A percentile compares a stretch with the other conserved stretches of the same genome.
Conservation (phyloP, 208 protist species). For the Porcisia hertigi region DNA sequence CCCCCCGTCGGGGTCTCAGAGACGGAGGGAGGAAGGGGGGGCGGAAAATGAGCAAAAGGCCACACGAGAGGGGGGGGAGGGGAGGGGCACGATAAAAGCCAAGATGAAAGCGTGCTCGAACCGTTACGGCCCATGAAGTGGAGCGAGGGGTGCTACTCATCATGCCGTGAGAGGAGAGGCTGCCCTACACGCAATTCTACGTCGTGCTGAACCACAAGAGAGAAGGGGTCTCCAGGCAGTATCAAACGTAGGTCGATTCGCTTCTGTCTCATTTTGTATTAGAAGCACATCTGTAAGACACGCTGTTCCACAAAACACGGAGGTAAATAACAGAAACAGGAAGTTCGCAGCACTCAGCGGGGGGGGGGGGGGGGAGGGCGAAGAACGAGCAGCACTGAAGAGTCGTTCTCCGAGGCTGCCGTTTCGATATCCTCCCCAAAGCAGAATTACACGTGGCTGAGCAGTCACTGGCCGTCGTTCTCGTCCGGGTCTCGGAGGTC, state of each 20-base stretch:
- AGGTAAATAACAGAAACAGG: neutral
- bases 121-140: neutral
- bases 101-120: neutral
- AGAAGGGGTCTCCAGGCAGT: neutral
- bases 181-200: neutral
- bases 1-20: neutral
- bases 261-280: neutral
- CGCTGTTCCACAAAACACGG: neutral
- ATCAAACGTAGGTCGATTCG: neutral
- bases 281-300: neutral
- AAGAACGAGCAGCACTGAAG: neutral
- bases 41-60: no score
- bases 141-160: neutral
- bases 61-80: no score
- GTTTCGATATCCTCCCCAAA: neutral
- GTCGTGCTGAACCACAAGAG: neutral
- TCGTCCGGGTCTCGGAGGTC: conserved; percentile 88
- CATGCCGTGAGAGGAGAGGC: neutral
- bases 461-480: conserved; percentile 50
- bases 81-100: neutral
- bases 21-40: neutral
- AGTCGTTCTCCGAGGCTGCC: no score
- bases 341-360: neutral
- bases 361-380: neutral
- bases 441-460: neutral